phyloP scores from a whole-genome alignment of 768 basidiomycete genomes.

The Brasilioporus rufonigricans region DNA sequence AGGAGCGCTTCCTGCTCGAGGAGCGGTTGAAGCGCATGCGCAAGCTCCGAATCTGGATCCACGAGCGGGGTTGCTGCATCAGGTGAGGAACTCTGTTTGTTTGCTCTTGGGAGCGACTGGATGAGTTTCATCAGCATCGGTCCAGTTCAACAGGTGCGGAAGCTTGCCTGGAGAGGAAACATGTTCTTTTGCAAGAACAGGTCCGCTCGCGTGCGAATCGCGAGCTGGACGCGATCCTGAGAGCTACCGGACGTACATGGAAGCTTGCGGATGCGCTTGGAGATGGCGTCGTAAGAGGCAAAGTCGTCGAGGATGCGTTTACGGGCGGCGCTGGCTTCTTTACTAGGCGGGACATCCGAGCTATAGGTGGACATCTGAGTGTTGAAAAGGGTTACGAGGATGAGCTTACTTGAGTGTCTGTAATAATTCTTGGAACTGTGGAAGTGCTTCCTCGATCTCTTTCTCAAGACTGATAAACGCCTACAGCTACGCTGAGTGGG shows the following conservation, averaged over 20 bases:
- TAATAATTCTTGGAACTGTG: constrained; percentile 85
- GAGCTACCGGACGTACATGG: constrained; percentile 67
- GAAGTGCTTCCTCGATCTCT: constrained; percentile 87
- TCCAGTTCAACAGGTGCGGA: neutral
- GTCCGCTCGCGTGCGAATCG: constrained; percentile 73
- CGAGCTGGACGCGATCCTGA: constrained; percentile 81
- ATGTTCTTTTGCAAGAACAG: constrained; percentile 87
- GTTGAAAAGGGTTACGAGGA: constrained; percentile 10
- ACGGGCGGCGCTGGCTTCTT: constrained; percentile 66
- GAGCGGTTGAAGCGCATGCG: constrained; percentile 76
- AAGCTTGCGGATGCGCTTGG: constrained; percentile 79
- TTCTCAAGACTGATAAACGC: constrained; percentile 73
- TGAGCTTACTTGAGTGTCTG: constrained; percentile 56
- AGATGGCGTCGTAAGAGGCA: constrained; percentile 82
- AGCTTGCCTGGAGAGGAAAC: constrained; percentile 47
- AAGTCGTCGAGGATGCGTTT: constrained; percentile 85
- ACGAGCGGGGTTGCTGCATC: constrained; percentile 31
- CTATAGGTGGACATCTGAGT: constrained; percentile 12
- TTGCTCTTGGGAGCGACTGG: constrained; percentile 50
- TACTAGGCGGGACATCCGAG: constrained; percentile 53
- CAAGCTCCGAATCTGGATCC: constrained; percentile 69
- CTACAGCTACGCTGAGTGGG: constrained; percentile 32
- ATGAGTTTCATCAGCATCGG: neutral
- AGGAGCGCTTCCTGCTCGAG: constrained; percentile 93
- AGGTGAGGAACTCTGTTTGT: constrained; percentile 24